Base-by-base conservation (phyloP, 2,329 filamentous ascomycete species). In the Didymella sp. region DNA sequence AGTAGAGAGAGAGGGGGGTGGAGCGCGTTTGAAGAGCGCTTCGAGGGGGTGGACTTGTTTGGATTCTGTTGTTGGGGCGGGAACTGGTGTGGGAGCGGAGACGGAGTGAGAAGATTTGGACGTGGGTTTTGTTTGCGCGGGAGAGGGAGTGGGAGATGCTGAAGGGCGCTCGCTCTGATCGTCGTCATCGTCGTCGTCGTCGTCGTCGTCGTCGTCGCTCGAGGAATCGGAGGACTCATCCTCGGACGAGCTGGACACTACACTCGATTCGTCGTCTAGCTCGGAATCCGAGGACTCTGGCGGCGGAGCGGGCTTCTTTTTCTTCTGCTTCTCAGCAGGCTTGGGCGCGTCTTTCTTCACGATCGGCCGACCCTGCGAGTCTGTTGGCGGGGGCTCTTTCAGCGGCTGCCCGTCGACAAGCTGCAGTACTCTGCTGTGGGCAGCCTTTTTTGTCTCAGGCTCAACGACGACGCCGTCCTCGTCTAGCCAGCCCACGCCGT, bases 401-500 rank as follows among this genome's bases (percentile, higher is more conserved):
- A 56, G 21, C 43, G 42, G 28, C 48, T 56, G 41, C 8, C 53
- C 53, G 38, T 74, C 72, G 6, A 73, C 73, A 21, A 75, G 61
- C 56, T 75, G 72, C 40, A 74, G 25, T 2, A 70, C 67, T 53
- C 73, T 66, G 44, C 66, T 69, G 22, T 72, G 71, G 33, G 68
- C 70, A 19, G 71, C 73, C 51, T 73, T 76, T 7, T 70, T 70
- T 12, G 71, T 74, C 60, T 80, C 79, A 19, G 75, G 76, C 74
- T 96, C 90, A 2, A 96, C 85, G 1, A 97, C 79, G 52, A 88
- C 86, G 6, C 93, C 93, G 15, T 88, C 81, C 59, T 87, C 85
- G 67, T 96, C 89, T 0, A 96, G 84, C 94, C 95, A 98, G 1
- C 94, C 94, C 69, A 90, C 88, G 21, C 89, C 92, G 51, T 96